Percentiles rank a stretch among this genome's conserved stretches.
These are phyloP conservation scores for Anthracocystis panici-leucophaei DNA, from an alignment of 1,284 basidiomycete genomes.

Conservation along the genomic window DNA sequence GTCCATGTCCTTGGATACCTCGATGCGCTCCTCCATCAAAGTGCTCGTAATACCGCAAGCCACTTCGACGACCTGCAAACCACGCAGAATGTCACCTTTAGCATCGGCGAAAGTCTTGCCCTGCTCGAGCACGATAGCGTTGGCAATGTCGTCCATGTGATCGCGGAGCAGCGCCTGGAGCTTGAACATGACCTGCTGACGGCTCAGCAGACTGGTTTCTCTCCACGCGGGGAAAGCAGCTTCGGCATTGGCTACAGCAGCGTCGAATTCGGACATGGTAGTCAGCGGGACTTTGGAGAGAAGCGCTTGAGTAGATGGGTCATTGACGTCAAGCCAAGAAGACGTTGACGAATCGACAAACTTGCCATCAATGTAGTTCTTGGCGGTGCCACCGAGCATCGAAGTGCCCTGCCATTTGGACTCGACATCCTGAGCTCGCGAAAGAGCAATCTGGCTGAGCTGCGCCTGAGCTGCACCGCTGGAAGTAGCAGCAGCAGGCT, in stretches of 20 bases:
- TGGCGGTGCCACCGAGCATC: conserved; percentile 79
- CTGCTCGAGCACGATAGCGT: conserved; percentile 67
- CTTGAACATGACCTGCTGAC: conserved; percentile 87
- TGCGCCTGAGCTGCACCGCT: conserved; percentile 24
- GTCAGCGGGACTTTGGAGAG: conserved; percentile 91
- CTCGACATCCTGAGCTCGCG: conserved; percentile 59
- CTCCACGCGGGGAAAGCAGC: conserved; percentile 92
- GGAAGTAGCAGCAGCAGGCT: conserved; percentile 35
- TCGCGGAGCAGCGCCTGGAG: conserved; percentile 70
- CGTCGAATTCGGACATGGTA: conserved; percentile 82
- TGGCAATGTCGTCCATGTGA: conserved; percentile 71
- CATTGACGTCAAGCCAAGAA: conserved; percentile 85
- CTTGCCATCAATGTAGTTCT: conserved; percentile 86
- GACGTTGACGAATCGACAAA: conserved; percentile 83
- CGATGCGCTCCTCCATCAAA: conserved; percentile 88
- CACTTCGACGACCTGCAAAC: conserved; percentile 92
- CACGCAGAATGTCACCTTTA: conserved; percentile 91
- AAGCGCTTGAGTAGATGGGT: conserved; percentile 89
- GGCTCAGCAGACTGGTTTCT: conserved; percentile 82
- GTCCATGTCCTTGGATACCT: conserved; percentile 96
- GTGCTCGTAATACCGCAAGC: conserved; percentile 85
- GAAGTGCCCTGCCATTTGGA: conserved; percentile 83
- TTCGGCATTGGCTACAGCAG: conserved; percentile 87
- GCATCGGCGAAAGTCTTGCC: conserved; percentile 77
- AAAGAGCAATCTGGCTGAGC: conserved; percentile 52